Evolutionary conservation across 345 rosid species (phyloP).

Genomic region (Cardamine resedifolia): DNA sequence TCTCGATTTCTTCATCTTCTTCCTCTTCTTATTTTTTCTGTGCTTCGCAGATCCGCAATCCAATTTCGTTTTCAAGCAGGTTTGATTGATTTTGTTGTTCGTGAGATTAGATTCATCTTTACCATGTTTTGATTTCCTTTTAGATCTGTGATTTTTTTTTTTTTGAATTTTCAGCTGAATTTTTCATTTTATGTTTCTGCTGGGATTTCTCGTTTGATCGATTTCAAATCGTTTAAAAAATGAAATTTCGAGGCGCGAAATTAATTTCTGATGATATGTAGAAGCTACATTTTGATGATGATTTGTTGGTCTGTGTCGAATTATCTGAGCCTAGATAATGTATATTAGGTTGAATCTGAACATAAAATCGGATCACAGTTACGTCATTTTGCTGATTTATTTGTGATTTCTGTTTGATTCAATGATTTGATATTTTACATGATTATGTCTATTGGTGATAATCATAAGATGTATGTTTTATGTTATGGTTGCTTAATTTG

Average conservation of each 20-base stretch:
- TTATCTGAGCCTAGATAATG: neutral
- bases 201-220: neutral
- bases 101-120: neutral
- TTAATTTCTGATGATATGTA: neutral
- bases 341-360: neutral
- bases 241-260: neutral
- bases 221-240: neutral
- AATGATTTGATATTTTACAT: neutral
- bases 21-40: neutral
- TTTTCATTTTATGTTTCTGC: neutral
- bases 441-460: neutral
- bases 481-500: conserved; percentile 6
- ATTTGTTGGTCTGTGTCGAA: neutral
- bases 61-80: conserved; percentile 14
- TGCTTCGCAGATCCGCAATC: conserved; percentile 18
- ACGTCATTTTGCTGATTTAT: neutral
- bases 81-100: conserved; percentile 17
- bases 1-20: neutral
- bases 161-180: conserved; percentile 20
- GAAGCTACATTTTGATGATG: neutral
- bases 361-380: neutral
- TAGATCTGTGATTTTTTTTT: neutral
- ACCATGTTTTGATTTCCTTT: neutral
- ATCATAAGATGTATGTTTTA: neutral
- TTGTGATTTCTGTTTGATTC: neutral